Conservation (phyloP, 805 yeast genomes). For the Hanseniaspora clermontiae region DNA sequence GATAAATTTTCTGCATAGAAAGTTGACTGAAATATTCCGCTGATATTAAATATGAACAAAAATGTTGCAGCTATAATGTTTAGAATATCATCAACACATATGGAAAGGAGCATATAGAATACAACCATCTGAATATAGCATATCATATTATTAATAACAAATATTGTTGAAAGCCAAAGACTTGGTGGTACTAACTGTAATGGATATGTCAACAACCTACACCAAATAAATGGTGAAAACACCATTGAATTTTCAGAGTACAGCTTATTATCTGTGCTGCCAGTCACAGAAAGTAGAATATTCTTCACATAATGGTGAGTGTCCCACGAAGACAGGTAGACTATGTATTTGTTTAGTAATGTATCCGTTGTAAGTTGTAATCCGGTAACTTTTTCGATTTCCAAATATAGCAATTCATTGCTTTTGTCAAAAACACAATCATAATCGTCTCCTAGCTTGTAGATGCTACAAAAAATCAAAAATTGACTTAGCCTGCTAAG, state of each 20-base stretch:
- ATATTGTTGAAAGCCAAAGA: background rate
- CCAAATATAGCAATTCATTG: background rate
- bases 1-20: slow-evolving; percentile 9
- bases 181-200: background rate
- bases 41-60: background rate
- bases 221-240: slow-evolving; percentile 6
- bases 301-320: slow-evolving; percentile 9
- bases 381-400: background rate
- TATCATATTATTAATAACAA: background rate
- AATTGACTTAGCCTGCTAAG: background rate
- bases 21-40: slow-evolving; percentile 5
- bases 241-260: slow-evolving; percentile 9
- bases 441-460: background rate
- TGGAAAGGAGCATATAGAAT: background rate
- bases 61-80: background rate
- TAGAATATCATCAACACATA: background rate
- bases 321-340: slow-evolving; percentile 9
- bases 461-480: background rate
- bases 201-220: background rate
- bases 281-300: background rate
- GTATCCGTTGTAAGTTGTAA: background rate
- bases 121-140: background rate
- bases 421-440: slow-evolving; percentile 1
- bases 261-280: background rate
- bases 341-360: background rate